Evolutionary conservation across 2,329 filamentous ascomycete genomes (phyloP).

Genomic region (Aspergillus persii): DNA sequence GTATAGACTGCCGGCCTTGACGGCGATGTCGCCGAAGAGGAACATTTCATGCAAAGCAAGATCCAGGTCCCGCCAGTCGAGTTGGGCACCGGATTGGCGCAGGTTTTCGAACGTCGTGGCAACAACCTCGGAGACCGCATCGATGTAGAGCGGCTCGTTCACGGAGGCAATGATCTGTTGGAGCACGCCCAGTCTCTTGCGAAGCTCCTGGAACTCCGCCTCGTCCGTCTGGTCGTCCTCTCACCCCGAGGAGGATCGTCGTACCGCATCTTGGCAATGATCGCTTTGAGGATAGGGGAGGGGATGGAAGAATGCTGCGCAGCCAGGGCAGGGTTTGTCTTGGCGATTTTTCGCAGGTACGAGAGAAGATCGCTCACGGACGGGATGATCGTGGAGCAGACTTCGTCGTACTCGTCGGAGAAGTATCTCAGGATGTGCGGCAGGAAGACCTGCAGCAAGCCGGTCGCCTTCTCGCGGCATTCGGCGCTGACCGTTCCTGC

Average conservation of each 20-base stretch:
- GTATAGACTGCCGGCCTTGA: conserved; percentile 82
- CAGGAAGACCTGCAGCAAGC: conserved; percentile 77
- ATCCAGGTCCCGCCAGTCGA: conserved; percentile 95
- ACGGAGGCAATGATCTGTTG: conserved; percentile 91
- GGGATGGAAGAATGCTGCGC: conserved; percentile 77
- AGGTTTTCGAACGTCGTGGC: conserved; percentile 80
- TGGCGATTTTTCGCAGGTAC: conserved; percentile 78
- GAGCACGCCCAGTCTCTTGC: conserved; percentile 82
- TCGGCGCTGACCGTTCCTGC: conserved; percentile 59
- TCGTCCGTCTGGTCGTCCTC: conserved; percentile 96
- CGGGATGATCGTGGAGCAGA: conserved; percentile 93
- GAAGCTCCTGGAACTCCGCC: conserved; percentile 92
- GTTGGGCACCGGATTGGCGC: conserved; percentile 66
- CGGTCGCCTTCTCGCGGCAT: conserved; percentile 72
- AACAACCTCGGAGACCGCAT: conserved; percentile 84
- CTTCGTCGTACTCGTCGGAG: conserved; percentile 95
- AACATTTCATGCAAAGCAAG: conserved; percentile 94
- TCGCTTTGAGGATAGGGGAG: conserved; percentile 82
- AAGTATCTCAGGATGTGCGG: conserved; percentile 91
- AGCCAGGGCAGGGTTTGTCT: conserved; percentile 61
- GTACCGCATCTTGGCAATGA: conserved; percentile 94
- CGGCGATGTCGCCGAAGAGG: conserved; percentile 89
- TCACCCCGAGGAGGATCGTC: conserved; percentile 91
- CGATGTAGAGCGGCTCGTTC: conserved; percentile 83
- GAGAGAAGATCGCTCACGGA: conserved; percentile 89